Evolutionary conservation across 75 land plant genomes (phyloP).

Genomic region (Pinus taeda): DNA sequence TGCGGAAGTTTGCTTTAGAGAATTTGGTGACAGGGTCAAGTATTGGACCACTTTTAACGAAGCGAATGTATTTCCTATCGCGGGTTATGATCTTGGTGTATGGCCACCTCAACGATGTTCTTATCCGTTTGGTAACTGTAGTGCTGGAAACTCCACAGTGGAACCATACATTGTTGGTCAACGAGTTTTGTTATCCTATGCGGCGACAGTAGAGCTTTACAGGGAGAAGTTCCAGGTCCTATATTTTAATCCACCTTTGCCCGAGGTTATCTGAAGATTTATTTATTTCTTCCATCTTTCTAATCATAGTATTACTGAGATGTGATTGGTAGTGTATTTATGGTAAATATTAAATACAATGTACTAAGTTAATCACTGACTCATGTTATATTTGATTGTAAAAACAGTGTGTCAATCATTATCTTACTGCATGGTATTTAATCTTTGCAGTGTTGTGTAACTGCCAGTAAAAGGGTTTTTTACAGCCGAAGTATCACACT

Average conservation of each 20-base stretch:
- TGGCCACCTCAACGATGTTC: constrained; percentile 33
- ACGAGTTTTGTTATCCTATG: constrained; percentile 32
- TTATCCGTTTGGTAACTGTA: constrained; percentile 28
- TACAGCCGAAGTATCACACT: too few species aligned
- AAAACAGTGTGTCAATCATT: too few species aligned
- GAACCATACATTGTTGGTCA: constrained; percentile 40
- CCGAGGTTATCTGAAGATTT: too few species aligned
- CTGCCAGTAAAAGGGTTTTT: too few species aligned
- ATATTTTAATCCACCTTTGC: neutral
- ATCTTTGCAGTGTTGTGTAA: too few species aligned
- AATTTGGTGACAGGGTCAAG: constrained; percentile 6
- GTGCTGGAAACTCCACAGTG: constrained; percentile 28
- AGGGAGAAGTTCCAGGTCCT: constrained; percentile 40
- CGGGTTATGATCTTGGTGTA: neutral
- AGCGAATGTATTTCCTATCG: neutral
- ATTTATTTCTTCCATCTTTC: too few species aligned
- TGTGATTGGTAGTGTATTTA: too few species aligned
- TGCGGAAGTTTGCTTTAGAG: constrained; percentile 6
- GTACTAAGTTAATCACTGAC: too few species aligned
- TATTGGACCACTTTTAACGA: constrained; percentile 14
- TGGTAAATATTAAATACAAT: too few species aligned
- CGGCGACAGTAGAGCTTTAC: constrained; percentile 13
- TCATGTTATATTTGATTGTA: too few species aligned
- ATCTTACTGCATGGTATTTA: too few species aligned
- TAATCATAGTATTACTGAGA: too few species aligned